Evolutionary conservation across 306 rosid species (phyloP), one percentile per base, ranked within the genome.

Genomic region (Cajanus cajan): DNA sequence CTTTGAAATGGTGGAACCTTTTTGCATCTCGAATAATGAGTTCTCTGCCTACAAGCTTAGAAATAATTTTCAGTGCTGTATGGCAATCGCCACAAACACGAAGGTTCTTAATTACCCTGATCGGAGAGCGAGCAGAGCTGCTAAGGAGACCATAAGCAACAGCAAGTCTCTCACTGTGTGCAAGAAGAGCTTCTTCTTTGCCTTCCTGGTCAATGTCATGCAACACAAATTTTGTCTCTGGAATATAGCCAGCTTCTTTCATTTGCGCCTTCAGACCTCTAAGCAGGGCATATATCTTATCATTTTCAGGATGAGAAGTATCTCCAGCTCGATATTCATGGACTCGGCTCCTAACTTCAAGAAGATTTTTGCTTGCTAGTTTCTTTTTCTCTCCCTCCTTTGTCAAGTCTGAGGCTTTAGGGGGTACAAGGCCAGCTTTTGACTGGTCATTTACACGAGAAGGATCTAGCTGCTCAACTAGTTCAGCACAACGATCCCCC

Each of bases 261-360:
- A 92, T 92, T 77, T 87, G 94, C 71, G 85, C 81, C 87, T 75
- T 90, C 85, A 92, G 5, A 74, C 91, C 85, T 90, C 94, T 84
- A 68, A 90, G 93, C 47, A 83, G 77, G 19, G 91, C 76, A 78
- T 92, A 92, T 61, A 90, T 57, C 84, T 83, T 85, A 57, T 92
- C 87, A 78, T 77, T 88, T 14, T 89, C 89, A 15, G 97, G 94
- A 74, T 89, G 97, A 80, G 92, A 88, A 57, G 91, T 91, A 78
- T 91, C 97, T 74, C 97, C 94, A 6, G 97, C 97, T 73, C 97
- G 85, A 83, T 92, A 92, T 86, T 92, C 97, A 71, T 86, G 97
- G 70, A 92, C 93, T 36, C 91, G 83, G 79, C 94, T 92, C 86
- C 90, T 82, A 39, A 87, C 89, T 80, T 89, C 94, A 61, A 88